These are phyloP conservation scores for Suhomyces bribrorum DNA, from an alignment of 1,139 yeast species.

Conservation along the genomic window DNA sequence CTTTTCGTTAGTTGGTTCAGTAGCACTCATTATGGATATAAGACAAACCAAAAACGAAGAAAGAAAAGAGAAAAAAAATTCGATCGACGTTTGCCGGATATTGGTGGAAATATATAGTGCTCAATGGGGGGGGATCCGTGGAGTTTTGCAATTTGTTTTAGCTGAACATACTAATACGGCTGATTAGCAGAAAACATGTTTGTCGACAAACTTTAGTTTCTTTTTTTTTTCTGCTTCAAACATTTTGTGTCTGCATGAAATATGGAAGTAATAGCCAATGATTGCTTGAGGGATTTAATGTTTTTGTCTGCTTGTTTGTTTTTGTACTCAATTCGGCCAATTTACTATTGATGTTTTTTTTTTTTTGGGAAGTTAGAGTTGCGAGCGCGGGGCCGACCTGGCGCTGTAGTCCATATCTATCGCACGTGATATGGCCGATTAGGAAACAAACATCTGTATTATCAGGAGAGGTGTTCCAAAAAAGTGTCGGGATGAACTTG, in stretches of 20 bases:
- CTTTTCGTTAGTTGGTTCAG: conserved; percentile 53
- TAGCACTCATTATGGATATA: conserved; percentile 41
- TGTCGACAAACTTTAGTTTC: conserved; percentile 5
- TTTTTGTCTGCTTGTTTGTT: conserved; percentile 7
- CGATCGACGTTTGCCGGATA: conserved; percentile 4
- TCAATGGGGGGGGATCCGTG: conserved; percentile 2
- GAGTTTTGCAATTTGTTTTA: background rate
- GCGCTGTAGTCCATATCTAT: background rate
- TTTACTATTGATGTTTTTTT: conserved; percentile 4
- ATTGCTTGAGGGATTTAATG: conserved; percentile 9
- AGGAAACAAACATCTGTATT: conserved; percentile 5
- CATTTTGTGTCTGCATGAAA: conserved; percentile 7
- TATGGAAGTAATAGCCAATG: conserved; percentile 6
- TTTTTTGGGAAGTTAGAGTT: conserved; percentile 2
- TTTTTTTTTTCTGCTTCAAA: background rate
- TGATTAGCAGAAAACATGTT: conserved; percentile 8
- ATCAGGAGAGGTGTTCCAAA: conserved; percentile 8
- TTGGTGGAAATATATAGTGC: conserved; percentile 7
- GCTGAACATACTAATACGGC: conserved; percentile 8
- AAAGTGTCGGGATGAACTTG: conserved; percentile 1
- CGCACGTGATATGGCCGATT: conserved; percentile 3
- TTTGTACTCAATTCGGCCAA: conserved; percentile 1
- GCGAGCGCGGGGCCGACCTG: conserved; percentile 1
- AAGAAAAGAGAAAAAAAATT: conserved; percentile 11
- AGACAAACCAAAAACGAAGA: conserved; percentile 13